These are phyloP conservation scores for Boeremia lycopersici DNA, from an alignment of 2,329 filamentous ascomycete species.

Conservation along the genomic window DNA sequence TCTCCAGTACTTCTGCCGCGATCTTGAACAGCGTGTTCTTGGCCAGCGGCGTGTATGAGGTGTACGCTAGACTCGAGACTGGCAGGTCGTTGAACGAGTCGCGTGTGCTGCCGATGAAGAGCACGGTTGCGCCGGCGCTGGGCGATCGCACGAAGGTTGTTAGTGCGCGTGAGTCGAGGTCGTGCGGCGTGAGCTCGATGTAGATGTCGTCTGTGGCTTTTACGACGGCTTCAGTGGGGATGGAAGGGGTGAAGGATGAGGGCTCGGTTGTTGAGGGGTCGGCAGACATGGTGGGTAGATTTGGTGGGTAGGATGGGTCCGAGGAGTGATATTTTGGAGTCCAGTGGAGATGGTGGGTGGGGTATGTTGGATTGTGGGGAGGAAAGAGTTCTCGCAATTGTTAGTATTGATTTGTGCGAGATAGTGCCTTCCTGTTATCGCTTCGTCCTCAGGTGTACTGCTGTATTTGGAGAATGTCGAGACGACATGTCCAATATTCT, in stretches of 20 bases:
- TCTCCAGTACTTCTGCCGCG: constrained; percentile 60
- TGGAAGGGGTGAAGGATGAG: constrained; percentile 32
- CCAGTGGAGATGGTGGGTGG: background rate
- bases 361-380: background rate
- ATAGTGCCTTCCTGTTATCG: too few relatives aligned
- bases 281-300: background rate
- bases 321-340: background rate
- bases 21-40: constrained; percentile 72
- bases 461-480: too few relatives aligned
- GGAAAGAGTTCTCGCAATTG: background rate
- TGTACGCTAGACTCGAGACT: constrained; percentile 78
- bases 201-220: constrained; percentile 56
- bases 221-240: constrained; percentile 35
- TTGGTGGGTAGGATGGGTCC: background rate
- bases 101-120: constrained; percentile 69
- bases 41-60: constrained; percentile 73
- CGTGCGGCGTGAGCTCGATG: constrained; percentile 70
- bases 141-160: constrained; percentile 71
- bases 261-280: constrained; percentile 31
- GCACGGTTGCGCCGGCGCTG: constrained; percentile 39
- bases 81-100: constrained; percentile 73
- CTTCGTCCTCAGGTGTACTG: too few relatives aligned
- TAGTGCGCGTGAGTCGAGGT: constrained; percentile 62
- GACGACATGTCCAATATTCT: too few relatives aligned
- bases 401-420: too few relatives aligned